phyloP scores from a whole-genome alignment of 1,139 yeast genomes.

The Pichia sp. region DNA sequence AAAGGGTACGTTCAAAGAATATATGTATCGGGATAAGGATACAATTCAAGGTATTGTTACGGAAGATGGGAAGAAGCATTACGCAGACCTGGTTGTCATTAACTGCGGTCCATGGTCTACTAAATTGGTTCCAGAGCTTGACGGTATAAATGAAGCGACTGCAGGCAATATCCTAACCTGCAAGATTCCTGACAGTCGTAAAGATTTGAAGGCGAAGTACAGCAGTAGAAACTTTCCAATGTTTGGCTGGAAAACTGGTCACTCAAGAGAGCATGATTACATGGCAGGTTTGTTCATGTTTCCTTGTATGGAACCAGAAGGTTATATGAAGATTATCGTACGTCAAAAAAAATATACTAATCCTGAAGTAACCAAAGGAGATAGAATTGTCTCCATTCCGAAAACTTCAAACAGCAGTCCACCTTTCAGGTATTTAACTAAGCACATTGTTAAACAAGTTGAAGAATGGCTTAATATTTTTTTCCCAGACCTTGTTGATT shows the following conservation, averaged over 20 bases:
- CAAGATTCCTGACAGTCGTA: conserved; percentile 29
- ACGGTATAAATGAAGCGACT: conserved; percentile 35
- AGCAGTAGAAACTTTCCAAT: conserved; percentile 20
- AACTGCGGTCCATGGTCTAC: conserved; percentile 41
- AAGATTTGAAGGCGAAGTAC: conserved; percentile 30
- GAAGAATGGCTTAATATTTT: conserved; percentile 12
- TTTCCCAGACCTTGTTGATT: conserved; percentile 18
- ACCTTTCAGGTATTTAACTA: conserved; percentile 17
- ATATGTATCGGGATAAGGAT: conserved; percentile 13
- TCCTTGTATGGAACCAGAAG: conserved; percentile 18
- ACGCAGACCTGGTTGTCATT: conserved; percentile 34
- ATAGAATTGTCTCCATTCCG: conserved; percentile 20
- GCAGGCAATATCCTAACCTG: conserved; percentile 32
- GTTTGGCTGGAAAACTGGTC: conserved; percentile 20
- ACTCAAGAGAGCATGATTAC: conserved; percentile 21
- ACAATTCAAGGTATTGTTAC: conserved; percentile 32
- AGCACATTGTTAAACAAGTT: conserved; percentile 14
- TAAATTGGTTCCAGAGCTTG: conserved; percentile 32
- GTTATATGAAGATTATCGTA: conserved; percentile 18
- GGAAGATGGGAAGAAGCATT: conserved; percentile 31
- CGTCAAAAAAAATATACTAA: conserved; percentile 19
- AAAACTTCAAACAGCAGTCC: conserved; percentile 25
- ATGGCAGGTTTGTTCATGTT: conserved; percentile 26
- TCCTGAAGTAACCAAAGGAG: conserved; percentile 14
- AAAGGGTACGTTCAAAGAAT: conserved; percentile 17